These are phyloP conservation scores for Diaporthe humulicola DNA, from an alignment of 2,329 filamentous ascomycete species.

Conservation along the genomic window DNA sequence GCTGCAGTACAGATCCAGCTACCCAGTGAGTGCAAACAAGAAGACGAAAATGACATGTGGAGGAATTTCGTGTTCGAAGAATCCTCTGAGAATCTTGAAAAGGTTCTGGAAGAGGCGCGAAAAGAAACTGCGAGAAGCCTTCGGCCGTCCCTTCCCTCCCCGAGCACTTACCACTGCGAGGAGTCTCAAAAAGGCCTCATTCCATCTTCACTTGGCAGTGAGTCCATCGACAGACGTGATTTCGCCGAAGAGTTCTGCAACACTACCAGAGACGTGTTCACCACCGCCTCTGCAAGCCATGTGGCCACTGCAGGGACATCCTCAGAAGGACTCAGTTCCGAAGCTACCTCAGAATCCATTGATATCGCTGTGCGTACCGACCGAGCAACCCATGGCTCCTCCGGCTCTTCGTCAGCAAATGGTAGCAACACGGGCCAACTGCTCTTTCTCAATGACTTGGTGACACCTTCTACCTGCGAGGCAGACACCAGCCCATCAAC, in stretches of 20 bases:
- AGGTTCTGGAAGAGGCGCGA: slow-evolving; percentile 42
- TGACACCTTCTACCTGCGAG: not conserved
- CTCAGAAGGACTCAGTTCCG: not conserved
- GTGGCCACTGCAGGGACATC: slow-evolving; percentile 30
- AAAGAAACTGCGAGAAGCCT: slow-evolving; percentile 41
- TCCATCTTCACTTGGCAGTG: not conserved
- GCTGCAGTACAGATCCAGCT: not conserved
- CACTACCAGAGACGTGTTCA: not conserved
- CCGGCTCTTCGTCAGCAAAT: not conserved
- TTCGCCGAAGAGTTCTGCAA: not conserved
- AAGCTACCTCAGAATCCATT: not conserved
- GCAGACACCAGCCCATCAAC: not conserved
- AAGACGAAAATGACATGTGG: slow-evolving; percentile 44
- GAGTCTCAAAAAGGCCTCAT: slow-evolving; percentile 34
- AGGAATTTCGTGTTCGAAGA: slow-evolving; percentile 46
- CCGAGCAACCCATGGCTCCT: slow-evolving; percentile 29
- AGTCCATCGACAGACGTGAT: not conserved
- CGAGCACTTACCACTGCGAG: slow-evolving; percentile 27
- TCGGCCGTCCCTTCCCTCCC: slow-evolving; percentile 38
- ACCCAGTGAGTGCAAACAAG: not conserved
- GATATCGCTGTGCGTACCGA: slow-evolving; percentile 11
- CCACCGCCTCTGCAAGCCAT: slow-evolving; percentile 35
- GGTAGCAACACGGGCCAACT: not conserved
- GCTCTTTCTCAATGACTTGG: not conserved
- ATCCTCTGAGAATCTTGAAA: slow-evolving; percentile 34